Base-by-base conservation (phyloP, 345 rosid species). In the Linum trigynum region DNA sequence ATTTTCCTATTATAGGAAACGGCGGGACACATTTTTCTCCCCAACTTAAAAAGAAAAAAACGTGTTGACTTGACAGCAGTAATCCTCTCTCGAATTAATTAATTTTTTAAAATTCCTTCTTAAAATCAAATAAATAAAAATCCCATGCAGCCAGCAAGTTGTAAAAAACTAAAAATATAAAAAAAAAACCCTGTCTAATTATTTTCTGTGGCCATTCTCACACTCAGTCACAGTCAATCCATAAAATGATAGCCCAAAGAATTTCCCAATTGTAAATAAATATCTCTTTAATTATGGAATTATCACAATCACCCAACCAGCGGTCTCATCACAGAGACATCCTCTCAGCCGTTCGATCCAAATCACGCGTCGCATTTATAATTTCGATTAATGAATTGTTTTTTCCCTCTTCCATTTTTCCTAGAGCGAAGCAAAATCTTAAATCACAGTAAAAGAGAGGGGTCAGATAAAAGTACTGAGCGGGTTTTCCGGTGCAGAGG, bases 401-500 rank as follows among this genome's bases (percentile, higher is more conserved):
- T 43, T 43, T 43, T 43, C 1, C 6, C 0, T 48, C 14, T 48
- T 48, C 32, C 32, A 23, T 23, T 23, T 23, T 23, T 23, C 32
- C 32, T 23, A 23, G 32, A 23, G 32, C 32, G 32, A 23, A 23
- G 32, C 32, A 23, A 23, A 23, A 23, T 23, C 32, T 48, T 9
- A 48, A 48, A 15, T 48, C 14, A 48, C 53, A 48, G 53, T 48
- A 57, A 57, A 57, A 16, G 59, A 16, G 16, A 16, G 16, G 59
- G 59, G 59, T 57, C 61, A 57, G 61, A 37, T 10, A 57, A 57
- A 23, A 57, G 38, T 57, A 15, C 38, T 57, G 38, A 9, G 61
- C 61, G 61, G 38, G 32, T 57, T 57, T 57, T 16, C 61, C 61
- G 61, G 61, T 15, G 61, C 53, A 57, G 23, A 57, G 61, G 61